A percentile compares a stretch with the other conserved stretches of the same genome.
Evolutionary conservation across 2,329 filamentous ascomycete genomes (phyloP).

Genomic region (Pyrenochaeta sp.): DNA sequence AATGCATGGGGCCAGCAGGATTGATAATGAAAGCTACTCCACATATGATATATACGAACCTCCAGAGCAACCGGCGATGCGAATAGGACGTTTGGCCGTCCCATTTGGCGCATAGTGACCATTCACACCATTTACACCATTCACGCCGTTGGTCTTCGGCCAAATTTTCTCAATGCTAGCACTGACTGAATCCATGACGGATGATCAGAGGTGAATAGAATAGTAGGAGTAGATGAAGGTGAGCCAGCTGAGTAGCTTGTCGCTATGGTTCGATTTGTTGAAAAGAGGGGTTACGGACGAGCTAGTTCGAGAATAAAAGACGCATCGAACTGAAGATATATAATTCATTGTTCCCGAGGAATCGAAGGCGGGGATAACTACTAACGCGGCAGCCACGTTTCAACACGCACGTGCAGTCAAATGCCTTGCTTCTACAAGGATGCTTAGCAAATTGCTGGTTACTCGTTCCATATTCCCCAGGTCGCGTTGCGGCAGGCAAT

Average conservation of each 20-base stretch:
- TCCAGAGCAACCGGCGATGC: conserved; percentile 32
- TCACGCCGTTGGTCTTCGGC: background rate
- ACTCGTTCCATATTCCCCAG: conserved; percentile 12
- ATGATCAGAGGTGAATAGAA: background rate
- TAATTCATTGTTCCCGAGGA: background rate
- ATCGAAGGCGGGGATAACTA: background rate
- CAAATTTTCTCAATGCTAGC: background rate
- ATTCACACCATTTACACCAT: background rate
- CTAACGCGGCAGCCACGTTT: background rate
- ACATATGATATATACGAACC: conserved; percentile 2
- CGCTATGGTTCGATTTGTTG: background rate
- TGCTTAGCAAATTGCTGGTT: background rate
- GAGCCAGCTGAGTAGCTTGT: background rate
- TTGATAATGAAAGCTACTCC: background rate
- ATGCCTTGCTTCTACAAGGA: background rate
- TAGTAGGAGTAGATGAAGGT: background rate
- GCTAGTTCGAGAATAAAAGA: background rate
- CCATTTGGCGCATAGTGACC: conserved; percentile 6
- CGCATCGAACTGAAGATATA: background rate
- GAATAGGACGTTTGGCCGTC: conserved; percentile 26
- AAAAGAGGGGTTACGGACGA: background rate
- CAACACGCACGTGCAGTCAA: background rate
- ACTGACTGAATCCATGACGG: background rate
- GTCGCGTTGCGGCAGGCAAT: conserved; percentile 14
- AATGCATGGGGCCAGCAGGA: background rate